Evolutionary conservation across 164 flowering plant species (phyloP), one percentile per base, ranked within the genome.

Genomic region (Cinnamomum chago): DNA sequence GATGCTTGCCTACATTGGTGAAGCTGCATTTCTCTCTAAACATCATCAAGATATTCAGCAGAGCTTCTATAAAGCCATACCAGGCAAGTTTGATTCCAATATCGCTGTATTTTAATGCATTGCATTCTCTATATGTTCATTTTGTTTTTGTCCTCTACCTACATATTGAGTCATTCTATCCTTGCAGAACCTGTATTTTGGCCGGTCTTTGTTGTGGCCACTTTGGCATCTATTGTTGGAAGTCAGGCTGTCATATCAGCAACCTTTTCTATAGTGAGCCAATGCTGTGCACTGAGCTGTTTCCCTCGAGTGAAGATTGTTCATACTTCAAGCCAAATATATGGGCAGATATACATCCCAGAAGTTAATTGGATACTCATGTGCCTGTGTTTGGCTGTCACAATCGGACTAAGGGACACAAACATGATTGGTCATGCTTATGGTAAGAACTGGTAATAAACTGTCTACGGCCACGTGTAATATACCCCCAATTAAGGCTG

Each of bases 231-330:
- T 3, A 80, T 88, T 15, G 89, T 91, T 14, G 96, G 88, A 68
- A 91, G 96, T 71, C 96, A 91, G 72, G 93, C 93, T 27, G 86
- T 84, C 3, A 91, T 91, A 72, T 85, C 96, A 12, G 96, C 89
- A 23, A 86, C 93, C 6, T 91, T 90, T 82, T 90, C 96, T 28
- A 84, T 90, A 25, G 74, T 91, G 79, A 86, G 86, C 79, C 93
- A 91, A 81, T 84, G 91, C 76, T 82, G 82, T 70, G 89, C 90
- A n/a, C 70, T 91, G 67, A 80, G 82, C 68, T 91, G 96, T 80
- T 91, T 90, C 70, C 96, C 96, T 12, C 82, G 83, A 0, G 92
- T 91, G 65, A 89, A 85, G 80, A 82, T 90, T 15, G 78, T 91
- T 62, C 93, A 89, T 70, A 90, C 91, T 10, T 89, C 93, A n/a